phyloP scores from a whole-genome alignment of 805 yeast species.

The Saccharomycopsis babjevae region DNA sequence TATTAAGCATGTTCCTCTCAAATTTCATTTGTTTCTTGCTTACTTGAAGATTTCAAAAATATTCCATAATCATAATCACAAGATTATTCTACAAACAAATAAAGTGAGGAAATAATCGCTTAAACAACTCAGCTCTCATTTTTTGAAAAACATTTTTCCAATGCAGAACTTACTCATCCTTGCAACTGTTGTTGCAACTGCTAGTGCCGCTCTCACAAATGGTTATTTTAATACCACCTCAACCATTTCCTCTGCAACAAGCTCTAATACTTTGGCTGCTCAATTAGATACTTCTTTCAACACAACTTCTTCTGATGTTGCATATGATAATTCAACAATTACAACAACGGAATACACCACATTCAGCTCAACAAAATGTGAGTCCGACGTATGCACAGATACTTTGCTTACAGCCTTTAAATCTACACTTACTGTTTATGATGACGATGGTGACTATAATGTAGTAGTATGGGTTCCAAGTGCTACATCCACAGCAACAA shows the following conservation, averaged over 20 bases:
- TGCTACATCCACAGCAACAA: slow-evolving; percentile 18
- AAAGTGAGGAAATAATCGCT: too few relatives aligned
- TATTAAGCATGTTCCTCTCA: too few relatives aligned
- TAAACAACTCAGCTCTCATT: too few relatives aligned
- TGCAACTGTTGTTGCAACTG: neutral
- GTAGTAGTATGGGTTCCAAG: slow-evolving; percentile 17
- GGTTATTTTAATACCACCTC: neutral
- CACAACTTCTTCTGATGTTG: neutral
- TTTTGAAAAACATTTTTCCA: too few relatives aligned
- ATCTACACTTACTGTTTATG: slow-evolving; percentile 14
- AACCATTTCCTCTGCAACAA: neutral
- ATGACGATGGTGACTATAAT: slow-evolving; percentile 8
- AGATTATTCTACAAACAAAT: too few relatives aligned
- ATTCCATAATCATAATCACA: too few relatives aligned
- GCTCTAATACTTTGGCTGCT: neutral
- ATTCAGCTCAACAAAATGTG: slow-evolving; percentile 3
- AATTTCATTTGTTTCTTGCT: too few relatives aligned
- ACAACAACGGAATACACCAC: slow-evolving; percentile 4
- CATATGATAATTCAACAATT: neutral
- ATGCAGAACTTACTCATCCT: neutral
- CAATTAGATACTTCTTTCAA: neutral
- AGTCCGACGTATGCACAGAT: slow-evolving; percentile 11
- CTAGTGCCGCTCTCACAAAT: neutral
- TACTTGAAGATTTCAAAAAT: too few relatives aligned
- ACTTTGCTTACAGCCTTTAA: slow-evolving; percentile 8